phyloP scores from a whole-genome alignment of 2,329 filamentous ascomycete species.

The Coniochaeta sp. region DNA sequence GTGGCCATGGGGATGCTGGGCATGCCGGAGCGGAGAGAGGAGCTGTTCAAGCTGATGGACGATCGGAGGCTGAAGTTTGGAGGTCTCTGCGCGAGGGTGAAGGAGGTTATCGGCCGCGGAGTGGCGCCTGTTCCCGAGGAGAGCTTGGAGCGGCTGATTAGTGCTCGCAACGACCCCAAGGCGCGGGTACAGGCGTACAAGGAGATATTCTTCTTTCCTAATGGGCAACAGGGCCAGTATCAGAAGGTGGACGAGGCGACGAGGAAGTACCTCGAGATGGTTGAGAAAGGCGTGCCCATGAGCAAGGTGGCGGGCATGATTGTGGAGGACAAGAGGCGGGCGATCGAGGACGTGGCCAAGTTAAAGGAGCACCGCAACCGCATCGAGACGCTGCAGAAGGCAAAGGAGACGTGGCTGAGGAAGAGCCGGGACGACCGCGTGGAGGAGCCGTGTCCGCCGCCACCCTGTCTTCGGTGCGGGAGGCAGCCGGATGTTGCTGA shows the following conservation, averaged over 20 bases:
- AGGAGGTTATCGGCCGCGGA: slow-evolving; percentile 9
- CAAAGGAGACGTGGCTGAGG: not conserved
- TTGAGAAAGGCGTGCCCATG: slow-evolving; percentile 15
- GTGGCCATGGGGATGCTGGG: not conserved
- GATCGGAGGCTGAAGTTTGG: slow-evolving; percentile 5
- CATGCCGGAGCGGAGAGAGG: not conserved
- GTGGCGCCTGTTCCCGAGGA: not conserved
- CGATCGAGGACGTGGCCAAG: not conserved
- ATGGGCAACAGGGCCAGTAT: slow-evolving; percentile 10
- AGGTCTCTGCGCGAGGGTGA: slow-evolving; percentile 3
- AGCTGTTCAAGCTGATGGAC: slow-evolving; percentile 8
- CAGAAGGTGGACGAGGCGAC: slow-evolving; percentile 14
- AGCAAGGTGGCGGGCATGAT: slow-evolving; percentile 17
- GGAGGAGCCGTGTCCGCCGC: not conserved
- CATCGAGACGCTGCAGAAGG: slow-evolving; percentile 1
- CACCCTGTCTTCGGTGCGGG: not conserved
- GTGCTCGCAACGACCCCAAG: slow-evolving; percentile 9
- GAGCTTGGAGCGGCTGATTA: slow-evolving; percentile 9
- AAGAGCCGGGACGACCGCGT: not conserved
- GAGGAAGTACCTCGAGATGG: slow-evolving; percentile 17
- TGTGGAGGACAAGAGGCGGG: not conserved
- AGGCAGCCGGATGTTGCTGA: not conserved
- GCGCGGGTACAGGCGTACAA: slow-evolving; percentile 12
- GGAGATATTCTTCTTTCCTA: slow-evolving; percentile 14
- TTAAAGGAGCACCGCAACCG: too few species aligned